phyloP scores from a whole-genome alignment of 176 grass and related monocot species.

The Echinochloa phyllopogon region DNA sequence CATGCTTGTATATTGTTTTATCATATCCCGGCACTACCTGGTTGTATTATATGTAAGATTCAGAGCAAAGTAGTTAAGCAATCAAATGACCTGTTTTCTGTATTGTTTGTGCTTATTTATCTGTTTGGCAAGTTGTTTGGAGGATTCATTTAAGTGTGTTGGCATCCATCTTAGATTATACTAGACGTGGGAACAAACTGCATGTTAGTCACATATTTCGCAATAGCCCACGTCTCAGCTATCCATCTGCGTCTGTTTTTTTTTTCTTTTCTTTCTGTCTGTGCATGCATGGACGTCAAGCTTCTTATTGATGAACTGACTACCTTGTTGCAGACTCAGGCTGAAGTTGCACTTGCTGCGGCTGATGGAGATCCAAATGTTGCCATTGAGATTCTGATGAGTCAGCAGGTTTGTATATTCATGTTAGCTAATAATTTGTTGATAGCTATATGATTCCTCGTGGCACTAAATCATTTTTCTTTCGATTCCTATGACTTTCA shows the following conservation, averaged over 20 bases:
- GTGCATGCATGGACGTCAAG: neutral
- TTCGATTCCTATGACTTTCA: neutral
- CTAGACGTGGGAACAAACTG: neutral
- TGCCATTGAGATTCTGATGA: slow-evolving; percentile 97
- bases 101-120: neutral
- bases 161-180: neutral
- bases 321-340: slow-evolving; percentile 67
- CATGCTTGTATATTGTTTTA: slow-evolving; percentile 23
- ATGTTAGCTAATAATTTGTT: neutral
- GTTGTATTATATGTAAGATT: neutral
- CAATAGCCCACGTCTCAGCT: neutral
- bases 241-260: neutral
- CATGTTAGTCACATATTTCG: slow-evolving; percentile 9
- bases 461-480: neutral
- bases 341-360: slow-evolving; percentile 95
- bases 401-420: slow-evolving; percentile 64
- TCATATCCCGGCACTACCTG: neutral
- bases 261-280: too few relatives aligned
- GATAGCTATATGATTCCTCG: neutral
- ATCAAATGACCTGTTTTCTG: neutral
- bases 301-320: slow-evolving; percentile 16
- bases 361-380: slow-evolving; percentile 94
- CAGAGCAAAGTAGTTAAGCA: neutral
- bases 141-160: slow-evolving; percentile 19
- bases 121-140: neutral